These are phyloP conservation scores for Boletus rufocinnamomeus DNA, from an alignment of 768 basidiomycete species.

Conservation along the genomic window DNA sequence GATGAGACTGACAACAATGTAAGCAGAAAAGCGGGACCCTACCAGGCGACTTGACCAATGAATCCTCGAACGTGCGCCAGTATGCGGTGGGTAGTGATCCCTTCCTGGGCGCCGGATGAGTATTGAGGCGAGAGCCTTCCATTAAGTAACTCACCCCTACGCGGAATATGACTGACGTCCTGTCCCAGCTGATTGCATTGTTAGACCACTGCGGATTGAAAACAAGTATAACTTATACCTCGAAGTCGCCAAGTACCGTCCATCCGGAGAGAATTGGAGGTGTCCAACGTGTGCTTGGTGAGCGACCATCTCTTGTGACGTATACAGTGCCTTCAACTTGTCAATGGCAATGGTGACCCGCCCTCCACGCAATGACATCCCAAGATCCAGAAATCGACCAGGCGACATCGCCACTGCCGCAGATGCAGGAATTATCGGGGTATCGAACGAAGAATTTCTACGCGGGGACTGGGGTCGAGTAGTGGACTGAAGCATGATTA, in stretches of 20 bases:
- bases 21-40: slow-evolving; percentile 3
- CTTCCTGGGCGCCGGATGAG: slow-evolving; percentile 36
- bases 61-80: slow-evolving; percentile 55
- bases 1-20: slow-evolving; percentile 6
- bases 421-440: slow-evolving; percentile 25
- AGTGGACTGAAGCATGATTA: slow-evolving; percentile 45
- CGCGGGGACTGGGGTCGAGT: slow-evolving; percentile 34
- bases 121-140: slow-evolving; percentile 14
- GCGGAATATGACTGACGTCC: slow-evolving; percentile 51
- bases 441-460: slow-evolving; percentile 34
- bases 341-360: slow-evolving; percentile 45
- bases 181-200: slow-evolving; percentile 44
- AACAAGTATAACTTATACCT: slow-evolving; percentile 36
- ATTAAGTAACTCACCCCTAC: slow-evolving; percentile 42
- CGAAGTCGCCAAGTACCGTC: slow-evolving; percentile 54
- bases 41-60: slow-evolving; percentile 58
- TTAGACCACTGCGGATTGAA: slow-evolving; percentile 5
- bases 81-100: slow-evolving; percentile 46
- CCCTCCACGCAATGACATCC: slow-evolving; percentile 38
- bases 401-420: slow-evolving; percentile 31
- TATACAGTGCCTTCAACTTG: slow-evolving; percentile 41
- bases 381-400: slow-evolving; percentile 35
- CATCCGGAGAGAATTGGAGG: slow-evolving; percentile 57
- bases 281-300: slow-evolving; percentile 55
- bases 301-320: slow-evolving; percentile 44